Evolutionary conservation across 495 filamentous ascomycete genomes (phyloP), one percentile per base, ranked within the genome.

Genomic region (Hypoxylon fragiforme): DNA sequence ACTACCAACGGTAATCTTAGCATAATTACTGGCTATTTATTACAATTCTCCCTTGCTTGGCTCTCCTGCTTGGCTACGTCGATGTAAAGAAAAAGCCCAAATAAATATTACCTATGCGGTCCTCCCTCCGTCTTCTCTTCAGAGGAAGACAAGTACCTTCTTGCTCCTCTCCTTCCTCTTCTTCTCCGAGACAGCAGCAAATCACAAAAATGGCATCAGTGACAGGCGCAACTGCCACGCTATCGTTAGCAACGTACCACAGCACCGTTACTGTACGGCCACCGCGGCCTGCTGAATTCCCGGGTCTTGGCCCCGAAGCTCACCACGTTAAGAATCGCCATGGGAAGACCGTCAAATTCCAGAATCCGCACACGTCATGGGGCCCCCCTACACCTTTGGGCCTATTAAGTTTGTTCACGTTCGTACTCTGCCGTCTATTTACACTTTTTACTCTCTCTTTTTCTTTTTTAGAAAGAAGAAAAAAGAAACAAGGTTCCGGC

Each of bases 261-360:
- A 54, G 59, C 38, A 55, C 41, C 38, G 68, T 74, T 31, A 63
- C 50, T 39, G 43, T 20, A 38, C 44, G 44, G 19, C 56, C 45
- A 12, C 56, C 55, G 15, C 38, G 38, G 19, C 44, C 56, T 7
- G 15, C 26, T 4, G 50, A 57, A 5, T 57, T 64, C 1, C 52
- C 60, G n/a, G 67, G 72, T 4, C 67, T 60, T 16, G 43, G 49
- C n/a, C 12, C 41, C 8, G 40, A 53, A n/a, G 21, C 51, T 3
- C 72, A 74, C 34, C 72, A 74, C 36, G 42, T 74, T 15, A 68
- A 68, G 32, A 57, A 71, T 12, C 53, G 54, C 2, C 50, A 54
- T 13, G 72, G 72, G 11, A 49, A 69, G 18, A 66, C 62, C 16
- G 26, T 69, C 50, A 63, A 57, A 50, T 77, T 74, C 37, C 43